Conservation (phyloP, 495 filamentous ascomycete species). For the Neurospora sublineolata region DNA sequence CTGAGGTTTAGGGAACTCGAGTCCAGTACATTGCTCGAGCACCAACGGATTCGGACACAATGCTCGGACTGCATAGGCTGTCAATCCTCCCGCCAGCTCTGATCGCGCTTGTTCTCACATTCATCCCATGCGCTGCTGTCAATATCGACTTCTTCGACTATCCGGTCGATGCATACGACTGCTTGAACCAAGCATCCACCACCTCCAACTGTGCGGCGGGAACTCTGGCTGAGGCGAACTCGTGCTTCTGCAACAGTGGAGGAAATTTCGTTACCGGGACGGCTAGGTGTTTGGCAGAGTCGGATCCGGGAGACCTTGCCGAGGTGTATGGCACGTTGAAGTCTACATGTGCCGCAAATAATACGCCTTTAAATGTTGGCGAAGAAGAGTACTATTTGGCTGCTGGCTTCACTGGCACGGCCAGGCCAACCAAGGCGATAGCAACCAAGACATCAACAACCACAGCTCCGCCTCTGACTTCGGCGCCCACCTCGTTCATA, state of each 20-base stretch:
- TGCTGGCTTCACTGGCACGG: conserved; percentile 9
- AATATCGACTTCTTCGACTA: conserved; percentile 33
- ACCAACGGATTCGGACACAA: conserved; percentile 2
- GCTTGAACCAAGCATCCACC: conserved; percentile 25
- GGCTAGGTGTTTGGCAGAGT: conserved; percentile 28
- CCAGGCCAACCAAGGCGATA: conserved; percentile 1
- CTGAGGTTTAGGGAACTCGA: neutral
- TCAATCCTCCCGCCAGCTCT: conserved; percentile 12
- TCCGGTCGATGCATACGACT: conserved; percentile 27
- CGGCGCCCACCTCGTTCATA: neutral
- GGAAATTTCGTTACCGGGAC: conserved; percentile 33
- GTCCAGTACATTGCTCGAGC: neutral
- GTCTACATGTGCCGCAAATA: conserved; percentile 16
- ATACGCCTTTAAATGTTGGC: conserved; percentile 18
- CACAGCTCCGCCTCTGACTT: neutral
- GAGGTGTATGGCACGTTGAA: conserved; percentile 27
- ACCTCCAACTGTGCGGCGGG: conserved; percentile 20
- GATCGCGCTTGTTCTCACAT: conserved; percentile 21
- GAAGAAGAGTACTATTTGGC: conserved; percentile 25
- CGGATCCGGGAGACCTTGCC: conserved; percentile 18
- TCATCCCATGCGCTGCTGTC: conserved; percentile 9
- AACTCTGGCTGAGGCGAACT: conserved; percentile 24
- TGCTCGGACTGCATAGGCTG: conserved; percentile 6
- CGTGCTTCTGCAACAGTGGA: conserved; percentile 32
- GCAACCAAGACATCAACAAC: neutral